Percentiles rank a stretch among this genome's conserved stretches.
Conservation (phyloP, 2,329 filamentous ascomycete species). For the Pestalotiopsis sp. region DNA sequence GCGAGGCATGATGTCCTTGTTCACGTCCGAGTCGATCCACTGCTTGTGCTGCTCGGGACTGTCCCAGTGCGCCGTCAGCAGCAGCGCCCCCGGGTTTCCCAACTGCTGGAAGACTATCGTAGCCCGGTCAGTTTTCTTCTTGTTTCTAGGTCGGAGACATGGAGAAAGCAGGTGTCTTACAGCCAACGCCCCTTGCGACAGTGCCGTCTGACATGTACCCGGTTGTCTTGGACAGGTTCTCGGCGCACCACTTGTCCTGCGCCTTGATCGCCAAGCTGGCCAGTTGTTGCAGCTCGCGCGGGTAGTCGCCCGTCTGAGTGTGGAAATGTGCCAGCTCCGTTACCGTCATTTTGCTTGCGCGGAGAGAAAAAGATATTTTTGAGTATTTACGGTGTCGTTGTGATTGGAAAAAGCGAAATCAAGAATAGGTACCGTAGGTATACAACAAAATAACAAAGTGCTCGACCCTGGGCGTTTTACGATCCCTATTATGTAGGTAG, state of each 20-base stretch:
- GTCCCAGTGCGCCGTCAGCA: conserved; percentile 47
- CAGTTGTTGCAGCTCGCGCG: conserved; percentile 31
- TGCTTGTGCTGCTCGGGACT: conserved; percentile 38
- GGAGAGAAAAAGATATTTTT: no score
- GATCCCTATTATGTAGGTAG: no score
- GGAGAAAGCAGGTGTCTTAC: not conserved
- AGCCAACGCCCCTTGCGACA: conserved; percentile 31
- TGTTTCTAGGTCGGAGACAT: not conserved
- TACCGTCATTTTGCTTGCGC: conserved; percentile 19
- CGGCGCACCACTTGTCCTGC: conserved; percentile 41
- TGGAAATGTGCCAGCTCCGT: conserved; percentile 29
- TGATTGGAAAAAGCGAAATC: no score
- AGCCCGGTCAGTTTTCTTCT: not conserved
- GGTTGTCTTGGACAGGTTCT: conserved; percentile 20
- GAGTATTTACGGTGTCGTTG: no score
- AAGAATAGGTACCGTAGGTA: no score
- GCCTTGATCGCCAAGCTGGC: conserved; percentile 31
- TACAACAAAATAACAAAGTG: no score
- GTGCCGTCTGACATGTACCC: conserved; percentile 36
- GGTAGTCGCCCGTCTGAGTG: conserved; percentile 26
- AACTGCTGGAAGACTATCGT: conserved; percentile 31
- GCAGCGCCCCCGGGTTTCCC: conserved; percentile 35
- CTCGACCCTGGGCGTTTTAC: no score
- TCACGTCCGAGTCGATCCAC: conserved; percentile 45
- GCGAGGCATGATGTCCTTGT: conserved; percentile 34